Base-by-base conservation (phyloP, 176 grass and related monocot species). In the Metroxylon sagu region DNA sequence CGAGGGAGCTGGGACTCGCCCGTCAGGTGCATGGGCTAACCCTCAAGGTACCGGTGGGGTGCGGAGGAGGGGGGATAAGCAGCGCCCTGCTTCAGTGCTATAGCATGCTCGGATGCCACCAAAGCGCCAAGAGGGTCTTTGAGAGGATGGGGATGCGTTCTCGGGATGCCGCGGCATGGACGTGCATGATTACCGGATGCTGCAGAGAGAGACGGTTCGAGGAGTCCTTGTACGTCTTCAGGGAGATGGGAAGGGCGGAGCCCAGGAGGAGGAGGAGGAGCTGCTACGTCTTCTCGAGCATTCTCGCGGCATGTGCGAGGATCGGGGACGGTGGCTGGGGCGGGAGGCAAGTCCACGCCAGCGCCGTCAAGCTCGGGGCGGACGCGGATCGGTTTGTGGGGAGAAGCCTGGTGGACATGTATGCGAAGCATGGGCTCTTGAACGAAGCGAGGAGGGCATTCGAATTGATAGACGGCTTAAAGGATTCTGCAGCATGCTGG, bases 371-470 rank as follows among this genome's bases (percentile, higher is more conserved):
- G 50, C 80, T 80, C 1, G 87, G 87, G 6, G 17, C 74, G 29
- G 81, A 64, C 54, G 80, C 59, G 1, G 61, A 90, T 62, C 77
- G 71, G 35, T 96, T 85, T 19, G 78, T 96, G 0, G 70, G 74
- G 3, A 78, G 83, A 25, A 69, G 92, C 50, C 57, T 97, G 66
- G 75, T 97, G 4, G 77, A 85, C 63, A 78, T 97, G 87, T 97
- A 97, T 30, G 66, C 81, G 0, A 87, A 85, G 16, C 71, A 90
- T 29, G 78, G 76, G 29, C 62, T 51, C 49, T 64, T 82, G 23
- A 30, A 25, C 2, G 83, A 91, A 1, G 92, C 83, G 6, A 21
- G 50, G 17, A 91, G 62, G 66, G 79, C 86, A 5, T 90, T 97
- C 18, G 25, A 75, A 39, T 64, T 49, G 3, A 69, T 82, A 15